These are phyloP conservation scores for Fragilaria radians DNA, from an alignment of 108 stramenopile genomes.

Conservation along the genomic window DNA sequence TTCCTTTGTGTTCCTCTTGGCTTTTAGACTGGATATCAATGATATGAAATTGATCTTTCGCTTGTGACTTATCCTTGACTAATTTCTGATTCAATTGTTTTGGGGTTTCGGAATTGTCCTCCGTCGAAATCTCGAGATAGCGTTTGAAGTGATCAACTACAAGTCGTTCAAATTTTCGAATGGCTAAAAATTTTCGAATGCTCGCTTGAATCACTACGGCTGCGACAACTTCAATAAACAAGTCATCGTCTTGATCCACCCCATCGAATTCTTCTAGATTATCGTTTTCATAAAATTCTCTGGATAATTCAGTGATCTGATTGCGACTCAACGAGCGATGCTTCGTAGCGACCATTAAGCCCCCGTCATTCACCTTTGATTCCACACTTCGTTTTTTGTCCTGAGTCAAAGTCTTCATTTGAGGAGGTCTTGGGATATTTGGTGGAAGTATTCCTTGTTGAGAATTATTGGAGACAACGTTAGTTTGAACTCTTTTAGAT, in stretches of 20 bases:
- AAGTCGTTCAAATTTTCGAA: conserved; percentile 19
- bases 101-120: neutral
- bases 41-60: neutral
- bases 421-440: too few species aligned
- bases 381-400: neutral
- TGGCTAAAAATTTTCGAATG: conserved; percentile 59
- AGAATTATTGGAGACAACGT: too few species aligned
- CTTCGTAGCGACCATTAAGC: neutral
- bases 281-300: neutral
- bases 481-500: neutral
- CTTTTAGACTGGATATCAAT: neutral
- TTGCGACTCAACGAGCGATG: neutral
- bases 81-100: too few species aligned
- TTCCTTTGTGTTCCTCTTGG: neutral
- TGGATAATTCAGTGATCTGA: too few species aligned
- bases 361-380: neutral
- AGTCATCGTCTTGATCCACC: conserved; percentile 8
- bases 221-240: conserved; percentile 68
- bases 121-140: neutral
- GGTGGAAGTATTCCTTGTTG: too few species aligned
- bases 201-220: conserved; percentile 75
- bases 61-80: neutral
- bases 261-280: neutral
- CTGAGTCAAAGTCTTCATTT: neutral
- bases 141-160: conserved; percentile 9